Evolutionary conservation across 2,329 filamentous ascomycete genomes (phyloP).

Genomic region (Botryotinia calthae): DNA sequence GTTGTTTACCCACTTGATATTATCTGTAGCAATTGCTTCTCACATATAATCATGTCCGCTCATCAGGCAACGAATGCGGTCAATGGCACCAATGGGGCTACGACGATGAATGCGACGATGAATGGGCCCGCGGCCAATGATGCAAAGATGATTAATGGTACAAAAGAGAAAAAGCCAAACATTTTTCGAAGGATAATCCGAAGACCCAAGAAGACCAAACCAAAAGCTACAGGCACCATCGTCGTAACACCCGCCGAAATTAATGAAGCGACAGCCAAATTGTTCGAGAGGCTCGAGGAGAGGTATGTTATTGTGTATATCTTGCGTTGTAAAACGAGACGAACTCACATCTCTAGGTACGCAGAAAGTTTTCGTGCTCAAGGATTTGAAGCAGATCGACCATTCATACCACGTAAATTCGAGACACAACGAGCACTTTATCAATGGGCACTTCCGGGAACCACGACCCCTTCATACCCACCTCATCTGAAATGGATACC

Average conservation of each 20-base stretch:
- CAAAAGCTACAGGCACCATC: not conserved
- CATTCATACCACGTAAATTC: conserved; percentile 11
- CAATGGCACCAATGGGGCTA: not conserved
- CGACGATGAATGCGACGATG: not conserved
- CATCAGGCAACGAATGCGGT: not conserved
- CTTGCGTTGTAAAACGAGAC: not conserved
- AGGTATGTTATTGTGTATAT: not conserved
- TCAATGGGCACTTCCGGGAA: conserved; percentile 19
- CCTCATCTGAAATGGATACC: conserved; percentile 36
- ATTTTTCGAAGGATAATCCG: conserved; percentile 10
- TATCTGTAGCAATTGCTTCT: not conserved
- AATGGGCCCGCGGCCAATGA: not conserved
- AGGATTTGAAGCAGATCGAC: conserved; percentile 11
- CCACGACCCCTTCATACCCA: conserved; percentile 28
- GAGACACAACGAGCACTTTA: conserved; percentile 18
- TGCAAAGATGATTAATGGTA: not conserved
- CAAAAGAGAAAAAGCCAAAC: conserved; percentile 10
- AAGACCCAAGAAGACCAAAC: conserved; percentile 2
- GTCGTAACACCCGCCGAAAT: not conserved
- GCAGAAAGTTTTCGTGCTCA: not conserved
- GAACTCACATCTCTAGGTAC: not conserved
- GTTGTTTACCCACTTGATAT: not conserved
- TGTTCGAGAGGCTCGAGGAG: conserved; percentile 9
- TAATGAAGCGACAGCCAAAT: conserved; percentile 13
- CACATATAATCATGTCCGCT: conserved; percentile 7